These are phyloP conservation scores for Corylus americana DNA, from an alignment of 306 rosid genomes.

Conservation along the genomic window DNA sequence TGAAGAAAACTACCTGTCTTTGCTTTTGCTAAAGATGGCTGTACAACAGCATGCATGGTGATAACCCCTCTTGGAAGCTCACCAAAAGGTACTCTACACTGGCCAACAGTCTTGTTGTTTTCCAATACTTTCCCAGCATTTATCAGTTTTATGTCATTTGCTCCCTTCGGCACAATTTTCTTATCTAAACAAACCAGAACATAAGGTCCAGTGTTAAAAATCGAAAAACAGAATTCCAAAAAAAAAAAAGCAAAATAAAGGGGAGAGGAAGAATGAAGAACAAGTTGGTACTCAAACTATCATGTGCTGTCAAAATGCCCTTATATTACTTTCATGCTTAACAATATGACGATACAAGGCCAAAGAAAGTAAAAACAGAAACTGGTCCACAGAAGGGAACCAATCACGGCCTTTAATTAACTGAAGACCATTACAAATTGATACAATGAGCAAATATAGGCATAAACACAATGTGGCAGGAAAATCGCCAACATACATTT, in stretches of 20 bases:
- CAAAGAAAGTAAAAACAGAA: not conserved
- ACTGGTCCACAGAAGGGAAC: not conserved
- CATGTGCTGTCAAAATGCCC: not conserved
- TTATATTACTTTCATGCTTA: not conserved
- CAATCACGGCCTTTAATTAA: not conserved
- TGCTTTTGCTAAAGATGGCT: conserved; percentile 76
- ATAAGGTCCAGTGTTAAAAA: conserved; percentile 21
- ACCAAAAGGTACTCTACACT: conserved; percentile 78
- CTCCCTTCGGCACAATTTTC: conserved; percentile 75
- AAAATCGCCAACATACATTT: not conserved
- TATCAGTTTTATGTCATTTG: conserved; percentile 81
- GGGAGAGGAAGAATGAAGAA: not conserved
- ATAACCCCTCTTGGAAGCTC: conserved; percentile 79
- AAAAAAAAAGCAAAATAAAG: not conserved
- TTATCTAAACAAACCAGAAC: conserved; percentile 50
- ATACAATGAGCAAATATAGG: not conserved
- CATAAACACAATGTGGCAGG: not conserved
- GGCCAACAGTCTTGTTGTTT: conserved; percentile 88
- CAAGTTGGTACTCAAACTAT: not conserved
- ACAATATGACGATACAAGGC: not conserved
- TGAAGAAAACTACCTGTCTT: conserved; percentile 65
- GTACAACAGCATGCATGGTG: conserved; percentile 94
- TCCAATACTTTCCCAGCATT: conserved; percentile 87
- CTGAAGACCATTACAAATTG: not conserved
- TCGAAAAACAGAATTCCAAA: not conserved